phyloP scores from a whole-genome alignment of 2,329 filamentous ascomycete genomes.

The Paracorniculantispora psalliotae region DNA sequence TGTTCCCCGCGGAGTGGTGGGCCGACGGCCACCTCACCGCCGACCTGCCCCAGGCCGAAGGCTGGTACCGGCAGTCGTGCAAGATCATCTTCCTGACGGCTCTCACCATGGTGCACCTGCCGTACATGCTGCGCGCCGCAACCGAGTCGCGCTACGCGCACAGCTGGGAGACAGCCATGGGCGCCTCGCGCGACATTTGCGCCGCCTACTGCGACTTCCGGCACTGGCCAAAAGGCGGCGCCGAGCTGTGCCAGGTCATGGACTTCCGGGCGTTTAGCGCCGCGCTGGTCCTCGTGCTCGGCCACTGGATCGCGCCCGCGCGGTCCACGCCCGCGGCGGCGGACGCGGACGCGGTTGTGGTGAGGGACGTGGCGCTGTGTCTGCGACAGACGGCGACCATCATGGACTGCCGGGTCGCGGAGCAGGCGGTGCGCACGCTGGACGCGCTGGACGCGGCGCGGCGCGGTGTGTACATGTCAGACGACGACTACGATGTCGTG shows the following conservation, averaged over 20 bases:
- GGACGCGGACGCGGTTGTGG: not conserved
- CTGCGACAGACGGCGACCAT: slow-evolving; percentile 15
- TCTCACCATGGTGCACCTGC: slow-evolving; percentile 38
- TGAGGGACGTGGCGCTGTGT: not conserved
- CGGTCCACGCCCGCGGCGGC: not conserved
- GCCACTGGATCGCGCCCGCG: slow-evolving; percentile 31
- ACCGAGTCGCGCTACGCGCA: slow-evolving; percentile 32
- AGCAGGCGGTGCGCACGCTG: slow-evolving; percentile 36
- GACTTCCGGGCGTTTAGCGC: slow-evolving; percentile 45
- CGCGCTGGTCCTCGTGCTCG: slow-evolving; percentile 38
- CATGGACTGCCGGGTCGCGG: slow-evolving; percentile 36
- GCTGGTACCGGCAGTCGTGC: slow-evolving; percentile 24
- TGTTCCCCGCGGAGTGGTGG: slow-evolving; percentile 10
- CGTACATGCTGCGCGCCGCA: slow-evolving; percentile 38
- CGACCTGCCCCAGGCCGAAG: slow-evolving; percentile 24
- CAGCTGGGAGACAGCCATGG: slow-evolving; percentile 33
- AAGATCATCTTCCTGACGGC: slow-evolving; percentile 36
- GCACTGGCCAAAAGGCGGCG: slow-evolving; percentile 9
- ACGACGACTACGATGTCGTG: slow-evolving; percentile 32
- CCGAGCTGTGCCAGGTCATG: slow-evolving; percentile 36
- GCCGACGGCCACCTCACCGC: slow-evolving; percentile 15
- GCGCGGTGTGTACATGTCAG: slow-evolving; percentile 19
- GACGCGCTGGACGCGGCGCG: slow-evolving; percentile 30
- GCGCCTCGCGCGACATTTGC: slow-evolving; percentile 37
- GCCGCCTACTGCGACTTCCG: slow-evolving; percentile 30